Evolutionary conservation across 2,329 filamentous ascomycete genomes (phyloP), one percentile per base, ranked within the genome.

Genomic region (Ceratocystis variospora): DNA sequence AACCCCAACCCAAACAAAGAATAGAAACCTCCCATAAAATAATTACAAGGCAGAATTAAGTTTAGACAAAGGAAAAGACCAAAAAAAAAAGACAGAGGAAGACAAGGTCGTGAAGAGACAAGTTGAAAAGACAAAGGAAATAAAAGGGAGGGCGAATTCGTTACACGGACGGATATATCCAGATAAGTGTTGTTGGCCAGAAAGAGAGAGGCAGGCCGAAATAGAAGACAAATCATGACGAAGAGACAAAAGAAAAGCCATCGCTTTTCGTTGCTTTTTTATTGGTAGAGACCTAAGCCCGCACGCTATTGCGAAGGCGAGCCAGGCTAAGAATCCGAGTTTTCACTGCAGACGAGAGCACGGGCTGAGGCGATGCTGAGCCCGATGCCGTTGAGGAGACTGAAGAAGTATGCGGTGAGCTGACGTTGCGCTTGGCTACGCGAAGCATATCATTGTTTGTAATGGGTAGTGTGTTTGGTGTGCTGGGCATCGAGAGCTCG

Each of bases 381-480:
- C 50, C 25, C 10, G 66, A 65, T 48, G 63, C 50, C 31, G 57
- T 28, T 15, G 69, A 68, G 8, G 73, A 71, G 10, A 37, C 33
- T 37, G 33, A 37, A 7, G 63, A 65, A 3, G 22, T 28, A 28
- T 57, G 25, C 17, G 71, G 70, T n/a, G 69, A 69, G 53, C 67
- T 68, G 46, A 75, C 75, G 67, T 76, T 79, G 71, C 77, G 78
- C 71, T 77, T 77, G 46, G 79, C 76, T 0, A 75, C 72, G 69
- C 71, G 74, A 53, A 81, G 74, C 55, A 81, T 72, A 53, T 81
- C 79, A 61, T 78, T 77, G 72, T 81, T 81, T 5, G 76, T 80
- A 37, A 76, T 71, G n/a, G 79, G 73, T 33, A 69, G 69, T 44
- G 72, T 68, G 53, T 71, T 69, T 68, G 73, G 68, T 48, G 61